Percentiles rank a stretch among this genome's conserved stretches.
Evolutionary conservation across 2,329 filamentous ascomycete genomes (phyloP).

Genomic region (Fusarium pininemorale): DNA sequence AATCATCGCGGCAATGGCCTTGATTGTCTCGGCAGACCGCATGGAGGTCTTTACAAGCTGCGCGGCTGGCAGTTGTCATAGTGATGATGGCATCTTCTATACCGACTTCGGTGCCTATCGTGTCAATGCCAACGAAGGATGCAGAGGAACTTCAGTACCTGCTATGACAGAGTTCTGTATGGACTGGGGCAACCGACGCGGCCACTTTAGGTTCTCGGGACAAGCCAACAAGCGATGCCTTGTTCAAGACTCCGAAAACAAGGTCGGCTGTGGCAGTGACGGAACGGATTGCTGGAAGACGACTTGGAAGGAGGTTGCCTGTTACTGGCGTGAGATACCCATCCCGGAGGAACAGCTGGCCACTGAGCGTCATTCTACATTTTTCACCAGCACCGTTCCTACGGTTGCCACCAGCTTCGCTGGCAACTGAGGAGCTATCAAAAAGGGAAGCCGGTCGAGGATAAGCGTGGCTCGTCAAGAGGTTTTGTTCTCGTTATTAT

Average conservation of each 20-base stretch:
- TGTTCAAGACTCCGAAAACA: background rate
- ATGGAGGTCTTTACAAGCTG: background rate
- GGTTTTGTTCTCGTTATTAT: rapidly evolving
- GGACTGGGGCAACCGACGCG: background rate
- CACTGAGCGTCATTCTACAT: background rate
- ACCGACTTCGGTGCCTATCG: background rate
- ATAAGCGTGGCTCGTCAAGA: rapidly evolving
- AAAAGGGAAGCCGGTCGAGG: too few species aligned
- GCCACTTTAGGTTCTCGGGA: background rate
- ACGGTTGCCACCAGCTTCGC: too few species aligned
- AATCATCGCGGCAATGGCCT: background rate
- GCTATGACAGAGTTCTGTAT: background rate
- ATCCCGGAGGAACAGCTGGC: background rate
- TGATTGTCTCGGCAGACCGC: background rate
- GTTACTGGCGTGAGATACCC: background rate
- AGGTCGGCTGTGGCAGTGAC: background rate
- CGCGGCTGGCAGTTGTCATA: rapidly evolving
- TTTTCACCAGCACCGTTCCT: background rate
- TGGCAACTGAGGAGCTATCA: too few species aligned
- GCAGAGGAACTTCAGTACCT: background rate
- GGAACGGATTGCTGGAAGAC: background rate
- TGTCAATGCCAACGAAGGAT: background rate
- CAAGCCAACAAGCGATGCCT: rapidly evolving
- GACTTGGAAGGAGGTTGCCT: background rate
- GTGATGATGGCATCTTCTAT: background rate